Conservation (phyloP, 306 rosid genomes). For the Sechiopsis laciniata region DNA sequence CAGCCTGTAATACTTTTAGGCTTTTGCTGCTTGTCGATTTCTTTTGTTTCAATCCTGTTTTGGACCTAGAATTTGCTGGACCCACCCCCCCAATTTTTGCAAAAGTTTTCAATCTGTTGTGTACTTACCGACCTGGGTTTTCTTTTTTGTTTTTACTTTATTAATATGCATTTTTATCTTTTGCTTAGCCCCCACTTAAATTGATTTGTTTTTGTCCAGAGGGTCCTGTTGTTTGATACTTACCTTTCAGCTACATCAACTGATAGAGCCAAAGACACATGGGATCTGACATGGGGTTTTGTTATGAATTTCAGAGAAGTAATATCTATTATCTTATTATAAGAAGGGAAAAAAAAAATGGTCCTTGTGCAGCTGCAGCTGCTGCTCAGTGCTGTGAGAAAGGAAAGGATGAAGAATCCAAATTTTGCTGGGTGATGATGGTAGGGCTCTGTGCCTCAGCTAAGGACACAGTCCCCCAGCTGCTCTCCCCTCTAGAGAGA, state of each 20-base stretch:
- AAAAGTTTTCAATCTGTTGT: conserved; percentile 2
- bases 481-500: conserved; percentile 34
- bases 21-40: conserved; percentile 24
- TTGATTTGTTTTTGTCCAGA: conserved; percentile 10
- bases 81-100: neutral
- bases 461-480: conserved; percentile 30
- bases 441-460: conserved; percentile 26
- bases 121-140: conserved; percentile 3
- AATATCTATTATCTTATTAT: conserved; percentile 20
- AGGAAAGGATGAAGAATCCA: conserved; percentile 12
- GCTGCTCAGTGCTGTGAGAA: neutral
- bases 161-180: neutral
- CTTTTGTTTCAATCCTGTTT: conserved; percentile 27
- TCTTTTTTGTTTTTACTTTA: neutral
- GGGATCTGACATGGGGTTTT: conserved; percentile 54
- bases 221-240: conserved; percentile 34
- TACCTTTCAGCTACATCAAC: conserved; percentile 43
- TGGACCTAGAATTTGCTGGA: conserved; percentile 19
- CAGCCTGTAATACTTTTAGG: conserved; percentile 34
- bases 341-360: conserved; percentile 30
- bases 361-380: conserved; percentile 19
- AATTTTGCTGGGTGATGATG: conserved; percentile 21
- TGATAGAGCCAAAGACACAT: conserved; percentile 44
- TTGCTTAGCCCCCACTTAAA: neutral
- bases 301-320: conserved; percentile 40